A percentile compares a stretch with the other conserved stretches of the same genome.
Conservation (phyloP, 2,329 filamentous ascomycete species). For the Exophiala sideris region DNA sequence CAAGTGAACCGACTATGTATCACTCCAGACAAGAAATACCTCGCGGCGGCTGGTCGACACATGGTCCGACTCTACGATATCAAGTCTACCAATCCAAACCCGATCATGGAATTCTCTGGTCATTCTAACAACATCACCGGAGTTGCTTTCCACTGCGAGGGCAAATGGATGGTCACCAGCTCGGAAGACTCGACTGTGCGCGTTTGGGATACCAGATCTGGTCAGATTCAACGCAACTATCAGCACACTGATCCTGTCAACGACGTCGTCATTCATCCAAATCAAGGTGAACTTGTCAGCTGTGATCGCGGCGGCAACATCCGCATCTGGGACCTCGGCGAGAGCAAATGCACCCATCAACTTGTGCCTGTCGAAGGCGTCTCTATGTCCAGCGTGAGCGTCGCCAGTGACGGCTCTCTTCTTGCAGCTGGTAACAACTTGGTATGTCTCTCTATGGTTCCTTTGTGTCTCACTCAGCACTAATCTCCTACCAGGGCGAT, state of each 20-base stretch:
- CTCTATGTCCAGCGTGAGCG: constrained; percentile 87
- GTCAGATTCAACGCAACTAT: constrained; percentile 87
- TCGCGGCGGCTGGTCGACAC: constrained; percentile 76
- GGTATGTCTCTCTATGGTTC: constrained; percentile 48
- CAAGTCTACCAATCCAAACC: constrained; percentile 94
- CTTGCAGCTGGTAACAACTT: constrained; percentile 91
- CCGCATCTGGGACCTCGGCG: constrained; percentile 90
- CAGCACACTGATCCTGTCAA: constrained; percentile 85
- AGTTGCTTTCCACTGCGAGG: constrained; percentile 95
- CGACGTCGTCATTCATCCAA: constrained; percentile 98
- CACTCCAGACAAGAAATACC: constrained; percentile 93
- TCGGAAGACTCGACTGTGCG: constrained; percentile 96
- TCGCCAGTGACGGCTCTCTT: constrained; percentile 88
- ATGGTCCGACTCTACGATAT: constrained; percentile 98
- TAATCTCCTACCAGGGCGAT: constrained; percentile 63
- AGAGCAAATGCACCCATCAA: constrained; percentile 96
- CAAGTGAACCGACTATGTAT: constrained; percentile 98
- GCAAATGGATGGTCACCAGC: constrained; percentile 99
- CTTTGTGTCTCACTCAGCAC: background rate
- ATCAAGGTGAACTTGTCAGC: constrained; percentile 96
- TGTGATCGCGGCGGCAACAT: constrained; percentile 92
- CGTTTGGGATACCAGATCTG: constrained; percentile 90
- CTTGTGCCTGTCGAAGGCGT: constrained; percentile 95
- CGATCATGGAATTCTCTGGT: constrained; percentile 89
- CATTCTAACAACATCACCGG: constrained; percentile 96